Base-by-base conservation (phyloP, 1,284 basidiomycete genomes). In the Pseudozyma pruni region DNA sequence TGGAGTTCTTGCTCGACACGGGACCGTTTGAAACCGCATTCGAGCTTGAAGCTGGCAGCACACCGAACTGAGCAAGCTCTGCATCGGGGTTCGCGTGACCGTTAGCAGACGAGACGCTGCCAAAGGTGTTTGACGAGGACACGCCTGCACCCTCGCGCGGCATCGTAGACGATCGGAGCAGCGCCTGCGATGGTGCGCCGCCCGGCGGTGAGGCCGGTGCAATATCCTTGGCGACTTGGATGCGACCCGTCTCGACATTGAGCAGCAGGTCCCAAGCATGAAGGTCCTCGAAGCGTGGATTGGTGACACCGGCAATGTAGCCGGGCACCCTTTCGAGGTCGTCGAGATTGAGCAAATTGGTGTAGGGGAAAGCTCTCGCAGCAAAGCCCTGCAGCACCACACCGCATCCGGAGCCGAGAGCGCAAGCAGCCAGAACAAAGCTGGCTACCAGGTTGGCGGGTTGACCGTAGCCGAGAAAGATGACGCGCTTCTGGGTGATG, bases 271-370 rank as follows among this genome's bases (percentile, higher is more conserved):
- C 94, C 95, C 95, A 98, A 16, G 88, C 86, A 1, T 89, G 88
- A 0, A 90, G 88, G 8, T 90, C 87, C 76, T 94, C 92, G 81
- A 97, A 97, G 29, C 95, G 92, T 1, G 94, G 94, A 79, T 98
- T 98, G 4, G 92, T 95, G 2, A 97, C 94, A 3, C 94, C 94
- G 6, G 94, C 94, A 54, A 98, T 93, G 81, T 90, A 98, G 11
- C 91, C 93, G 5, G 91, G 89, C 44, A 92, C 89, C 39, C 88
- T 88, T 83, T 94, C 90, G 86, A 95, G 90, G 72, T 94, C 90
- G 74, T 95, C 93, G 51, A 92, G 86, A 57, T 91, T 92, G 19
- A 89, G 90, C 57, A 98, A 85, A 78, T 93, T 94, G 13, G 93
- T 91, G 81, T 97, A 98, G 0, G 95, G 95, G 81, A 97, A 96